phyloP scores from a whole-genome alignment of 169 alveolate species.

The Cryptosporidium sp. region DNA sequence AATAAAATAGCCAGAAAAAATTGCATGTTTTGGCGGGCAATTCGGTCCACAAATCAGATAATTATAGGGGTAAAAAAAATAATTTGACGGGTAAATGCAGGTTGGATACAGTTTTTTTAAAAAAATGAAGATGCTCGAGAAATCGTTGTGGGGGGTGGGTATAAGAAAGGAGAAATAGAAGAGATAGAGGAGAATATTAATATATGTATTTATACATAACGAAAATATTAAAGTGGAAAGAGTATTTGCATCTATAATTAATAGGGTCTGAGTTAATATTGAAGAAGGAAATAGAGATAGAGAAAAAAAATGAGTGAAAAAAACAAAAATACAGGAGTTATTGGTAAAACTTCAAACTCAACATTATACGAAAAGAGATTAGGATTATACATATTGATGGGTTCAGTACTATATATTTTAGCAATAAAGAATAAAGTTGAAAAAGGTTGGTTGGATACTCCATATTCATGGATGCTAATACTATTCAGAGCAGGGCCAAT shows the following conservation, averaged over 20 bases:
- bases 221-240: no score
- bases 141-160: not conserved
- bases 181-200: not conserved
- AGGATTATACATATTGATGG: slow-evolving; percentile 58
- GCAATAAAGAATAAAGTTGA: slow-evolving; percentile 46
- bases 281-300: not conserved
- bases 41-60: slow-evolving; percentile 1
- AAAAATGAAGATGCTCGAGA: slow-evolving; percentile 2
- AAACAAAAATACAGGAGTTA: not conserved
- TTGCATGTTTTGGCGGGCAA: slow-evolving; percentile 40
- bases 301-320: not conserved
- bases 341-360: not conserved
- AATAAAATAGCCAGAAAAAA: not conserved
- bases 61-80: not conserved
- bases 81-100: slow-evolving; percentile 15
- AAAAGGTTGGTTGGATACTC: slow-evolving; percentile 52
- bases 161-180: not conserved
- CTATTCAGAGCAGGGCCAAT: slow-evolving; percentile 67
- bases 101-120: not conserved
- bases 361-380: slow-evolving; percentile 33
- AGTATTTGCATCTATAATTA: not conserved
- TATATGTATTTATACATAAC: no score
- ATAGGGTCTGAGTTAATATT: not conserved
- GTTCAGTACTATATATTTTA: slow-evolving; percentile 40
- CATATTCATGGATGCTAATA: slow-evolving; percentile 53